Conservation (phyloP, 805 yeast genomes). For the Suhomyces pyralidae region DNA sequence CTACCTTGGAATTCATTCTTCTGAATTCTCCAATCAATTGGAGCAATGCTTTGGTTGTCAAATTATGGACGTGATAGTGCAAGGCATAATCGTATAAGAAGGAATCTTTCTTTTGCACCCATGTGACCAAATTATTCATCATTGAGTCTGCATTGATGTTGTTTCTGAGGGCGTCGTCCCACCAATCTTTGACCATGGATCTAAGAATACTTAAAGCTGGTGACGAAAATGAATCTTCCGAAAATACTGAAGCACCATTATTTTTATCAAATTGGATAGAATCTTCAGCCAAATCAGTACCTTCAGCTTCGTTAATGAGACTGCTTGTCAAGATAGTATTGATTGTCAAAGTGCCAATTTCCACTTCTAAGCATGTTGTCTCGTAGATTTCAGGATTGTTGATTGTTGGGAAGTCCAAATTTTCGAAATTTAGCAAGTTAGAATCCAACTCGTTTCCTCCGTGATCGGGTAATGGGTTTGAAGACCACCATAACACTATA, state of each 20-base stretch:
- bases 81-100: slow-evolving; percentile 71
- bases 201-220: slow-evolving; percentile 71
- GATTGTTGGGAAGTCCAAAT: slow-evolving; percentile 63
- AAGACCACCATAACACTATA: slow-evolving; percentile 93
- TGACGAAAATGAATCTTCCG: slow-evolving; percentile 79
- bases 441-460: slow-evolving; percentile 76
- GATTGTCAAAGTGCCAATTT: slow-evolving; percentile 73
- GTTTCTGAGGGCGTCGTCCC: slow-evolving; percentile 80
- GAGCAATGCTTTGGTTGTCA: slow-evolving; percentile 75
- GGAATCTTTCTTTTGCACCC: slow-evolving; percentile 82
- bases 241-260: slow-evolving; percentile 51
- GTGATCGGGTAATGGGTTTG: slow-evolving; percentile 71
- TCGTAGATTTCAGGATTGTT: slow-evolving; percentile 78
- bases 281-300: slow-evolving; percentile 66
- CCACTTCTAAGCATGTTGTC: slow-evolving; percentile 74
- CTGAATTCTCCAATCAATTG: slow-evolving; percentile 80
- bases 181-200: slow-evolving; percentile 79
- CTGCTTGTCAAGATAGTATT: slow-evolving; percentile 86
- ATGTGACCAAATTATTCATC: slow-evolving; percentile 74
- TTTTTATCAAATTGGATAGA: slow-evolving; percentile 29
- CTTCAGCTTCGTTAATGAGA: slow-evolving; percentile 82
- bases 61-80: slow-evolving; percentile 82
- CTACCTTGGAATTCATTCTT: slow-evolving; percentile 71
- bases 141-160: slow-evolving; percentile 75
- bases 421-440: slow-evolving; percentile 47